A percentile compares a stretch with the other conserved stretches of the same genome.
Conservation (phyloP, 164 flowering plant genomes). For the Echeveria elegans region DNA sequence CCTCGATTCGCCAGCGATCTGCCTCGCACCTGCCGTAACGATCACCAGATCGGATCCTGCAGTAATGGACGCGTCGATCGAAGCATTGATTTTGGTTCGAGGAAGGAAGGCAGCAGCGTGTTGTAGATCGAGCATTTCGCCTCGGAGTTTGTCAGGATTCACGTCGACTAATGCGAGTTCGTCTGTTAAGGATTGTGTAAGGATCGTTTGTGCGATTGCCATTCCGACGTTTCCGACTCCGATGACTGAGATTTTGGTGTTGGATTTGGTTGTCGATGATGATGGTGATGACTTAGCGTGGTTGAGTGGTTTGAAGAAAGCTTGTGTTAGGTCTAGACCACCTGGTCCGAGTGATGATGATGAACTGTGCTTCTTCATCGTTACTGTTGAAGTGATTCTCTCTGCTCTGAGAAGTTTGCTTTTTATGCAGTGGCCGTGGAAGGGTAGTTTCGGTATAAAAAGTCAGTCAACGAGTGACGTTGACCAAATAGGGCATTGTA, state of each 20-base stretch:
- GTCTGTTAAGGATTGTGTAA: constrained; percentile 71
- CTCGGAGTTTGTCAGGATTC: constrained; percentile 63
- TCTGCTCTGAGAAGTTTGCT: background rate
- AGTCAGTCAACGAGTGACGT: background rate
- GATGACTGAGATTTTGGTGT: constrained; percentile 63
- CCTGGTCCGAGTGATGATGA: constrained; percentile 41
- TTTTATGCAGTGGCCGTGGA: background rate
- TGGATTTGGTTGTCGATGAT: constrained; percentile 39
- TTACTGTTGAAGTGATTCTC: too few species aligned
- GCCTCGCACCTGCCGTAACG: constrained; percentile 74
- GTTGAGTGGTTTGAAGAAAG: constrained; percentile 49
- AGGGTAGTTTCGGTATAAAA: background rate
- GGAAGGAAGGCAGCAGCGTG: constrained; percentile 86
- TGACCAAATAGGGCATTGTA: too few species aligned
- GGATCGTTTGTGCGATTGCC: constrained; percentile 88
- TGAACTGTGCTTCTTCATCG: constrained; percentile 36
- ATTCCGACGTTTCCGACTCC: constrained; percentile 80
- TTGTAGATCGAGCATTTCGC: constrained; percentile 80
- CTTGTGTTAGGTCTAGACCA: constrained; percentile 41
- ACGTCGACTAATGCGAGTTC: constrained; percentile 74
- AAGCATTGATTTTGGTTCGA: constrained; percentile 52
- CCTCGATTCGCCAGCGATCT: constrained; percentile 60
- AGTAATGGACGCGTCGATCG: constrained; percentile 50
- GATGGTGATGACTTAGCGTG: constrained; percentile 31
- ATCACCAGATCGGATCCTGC: constrained; percentile 63